These are phyloP conservation scores for Hymenoscyphus salicellus DNA, from an alignment of 2,329 filamentous ascomycete species.

Conservation along the genomic window DNA sequence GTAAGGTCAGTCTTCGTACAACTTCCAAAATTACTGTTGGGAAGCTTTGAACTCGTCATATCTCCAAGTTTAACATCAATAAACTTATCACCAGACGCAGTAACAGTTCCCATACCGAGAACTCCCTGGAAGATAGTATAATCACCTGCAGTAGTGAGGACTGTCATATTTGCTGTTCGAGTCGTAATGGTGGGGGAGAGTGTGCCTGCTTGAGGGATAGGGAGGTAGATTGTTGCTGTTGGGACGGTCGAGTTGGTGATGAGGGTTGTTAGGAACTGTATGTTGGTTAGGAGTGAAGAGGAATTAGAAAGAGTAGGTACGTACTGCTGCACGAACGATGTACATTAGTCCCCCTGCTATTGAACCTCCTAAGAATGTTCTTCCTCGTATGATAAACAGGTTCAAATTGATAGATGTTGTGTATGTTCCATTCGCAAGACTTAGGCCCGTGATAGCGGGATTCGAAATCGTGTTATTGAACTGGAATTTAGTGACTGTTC, in stretches of 20 bases:
- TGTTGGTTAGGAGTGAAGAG: not conserved
- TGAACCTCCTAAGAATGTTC: not conserved
- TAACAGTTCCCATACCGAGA: not conserved
- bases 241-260: not conserved
- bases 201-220: not conserved
- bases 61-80: too few species aligned
- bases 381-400: constrained; percentile 3
- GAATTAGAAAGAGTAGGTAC: not conserved
- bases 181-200: not conserved
- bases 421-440: not conserved
- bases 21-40: too few species aligned
- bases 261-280: not conserved
- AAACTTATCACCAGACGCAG: too few species aligned
- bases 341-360: not conserved
- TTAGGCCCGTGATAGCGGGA: not conserved
- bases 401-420: not conserved
- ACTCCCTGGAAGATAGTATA: constrained; percentile 8
- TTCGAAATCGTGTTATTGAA: not conserved
- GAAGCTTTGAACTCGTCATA: too few species aligned
- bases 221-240: not conserved
- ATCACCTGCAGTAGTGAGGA: not conserved
- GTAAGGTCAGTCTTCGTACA: too few species aligned
- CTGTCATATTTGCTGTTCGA: not conserved
- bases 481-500: constrained; percentile 3
- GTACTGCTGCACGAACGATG: constrained; percentile 5